A percentile compares a stretch with the other conserved stretches of the same genome.
phyloP scores from a whole-genome alignment of 2,329 filamentous ascomycete genomes.

The Cryoendolithus antarcticus region DNA sequence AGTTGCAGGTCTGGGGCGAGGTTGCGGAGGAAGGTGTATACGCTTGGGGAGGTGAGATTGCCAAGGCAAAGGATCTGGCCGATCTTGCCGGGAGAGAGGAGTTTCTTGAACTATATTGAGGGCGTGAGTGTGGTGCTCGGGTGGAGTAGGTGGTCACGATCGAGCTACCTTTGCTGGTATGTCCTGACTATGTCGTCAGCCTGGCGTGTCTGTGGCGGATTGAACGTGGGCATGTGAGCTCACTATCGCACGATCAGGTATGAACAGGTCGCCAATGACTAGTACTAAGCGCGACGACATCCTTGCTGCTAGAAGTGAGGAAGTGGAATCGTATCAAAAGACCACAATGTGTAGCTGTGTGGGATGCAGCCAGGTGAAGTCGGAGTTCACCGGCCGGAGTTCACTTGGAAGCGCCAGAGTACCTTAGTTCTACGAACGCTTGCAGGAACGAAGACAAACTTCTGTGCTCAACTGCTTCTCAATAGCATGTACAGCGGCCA shows the following conservation, averaged over 20 bases:
- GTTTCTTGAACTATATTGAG: conserved; percentile 37
- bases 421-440: no score
- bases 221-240: conserved; percentile 14
- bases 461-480: no score
- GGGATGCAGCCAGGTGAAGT: no score
- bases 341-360: no score
- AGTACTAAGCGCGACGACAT: conserved; percentile 82
- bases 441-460: no score
- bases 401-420: no score
- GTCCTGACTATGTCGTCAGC: conserved; percentile 37
- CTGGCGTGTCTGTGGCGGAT: conserved; percentile 8
- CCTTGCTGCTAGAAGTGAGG: conserved; percentile 6
- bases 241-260: conserved; percentile 78
- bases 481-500: no score
- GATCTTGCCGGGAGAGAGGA: conserved; percentile 46
- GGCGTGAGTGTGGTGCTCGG: conserved; percentile 3
- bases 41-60: conserved; percentile 46
- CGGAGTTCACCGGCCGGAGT: no score
- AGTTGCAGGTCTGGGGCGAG: conserved; percentile 53
- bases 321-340: neutral
- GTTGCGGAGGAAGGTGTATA: conserved; percentile 43
- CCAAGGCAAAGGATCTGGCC: conserved; percentile 46
- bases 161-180: conserved; percentile 67
- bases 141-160: conserved; percentile 4
- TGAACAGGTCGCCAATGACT: conserved; percentile 86